phyloP scores from a whole-genome alignment of 2,329 filamentous ascomycete species.

The Aspergillus sp. region DNA sequence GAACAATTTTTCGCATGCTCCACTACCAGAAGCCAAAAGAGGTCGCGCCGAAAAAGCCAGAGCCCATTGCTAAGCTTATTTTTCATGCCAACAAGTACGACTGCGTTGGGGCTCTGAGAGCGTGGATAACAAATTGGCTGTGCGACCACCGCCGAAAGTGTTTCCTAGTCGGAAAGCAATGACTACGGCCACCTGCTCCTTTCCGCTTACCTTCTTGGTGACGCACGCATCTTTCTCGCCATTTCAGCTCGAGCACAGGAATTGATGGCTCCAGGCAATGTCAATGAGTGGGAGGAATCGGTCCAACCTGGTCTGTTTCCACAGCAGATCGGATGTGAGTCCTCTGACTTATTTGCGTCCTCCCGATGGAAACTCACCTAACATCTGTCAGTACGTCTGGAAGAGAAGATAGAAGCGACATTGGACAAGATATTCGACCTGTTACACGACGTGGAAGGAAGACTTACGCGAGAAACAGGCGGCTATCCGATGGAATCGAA shows the following conservation, averaged over 20 bases:
- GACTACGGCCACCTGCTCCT: neutral
- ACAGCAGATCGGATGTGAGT: neutral
- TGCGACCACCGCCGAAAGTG: too few relatives aligned
- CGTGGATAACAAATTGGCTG: neutral
- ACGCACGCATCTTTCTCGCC: neutral
- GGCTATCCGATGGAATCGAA: too few relatives aligned
- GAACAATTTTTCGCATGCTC: neutral
- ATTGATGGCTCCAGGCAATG: neutral
- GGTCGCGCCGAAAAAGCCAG: too few relatives aligned
- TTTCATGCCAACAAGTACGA: neutral
- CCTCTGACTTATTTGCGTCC: neutral
- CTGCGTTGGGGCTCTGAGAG: neutral
- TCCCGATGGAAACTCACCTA: neutral
- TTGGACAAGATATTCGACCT: neutral
- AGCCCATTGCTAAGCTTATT: neutral
- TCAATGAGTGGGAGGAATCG: neutral
- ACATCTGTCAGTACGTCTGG: neutral
- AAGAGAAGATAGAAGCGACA: neutral
- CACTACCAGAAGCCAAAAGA: neutral
- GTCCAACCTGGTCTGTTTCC: neutral
- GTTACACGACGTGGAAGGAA: neutral
- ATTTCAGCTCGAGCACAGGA: neutral
- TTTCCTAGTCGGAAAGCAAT: neutral
- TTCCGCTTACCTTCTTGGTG: neutral
- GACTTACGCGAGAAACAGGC: neutral